phyloP scores from a whole-genome alignment of 2,329 filamentous ascomycete genomes.

The Alternaria arborescens region DNA sequence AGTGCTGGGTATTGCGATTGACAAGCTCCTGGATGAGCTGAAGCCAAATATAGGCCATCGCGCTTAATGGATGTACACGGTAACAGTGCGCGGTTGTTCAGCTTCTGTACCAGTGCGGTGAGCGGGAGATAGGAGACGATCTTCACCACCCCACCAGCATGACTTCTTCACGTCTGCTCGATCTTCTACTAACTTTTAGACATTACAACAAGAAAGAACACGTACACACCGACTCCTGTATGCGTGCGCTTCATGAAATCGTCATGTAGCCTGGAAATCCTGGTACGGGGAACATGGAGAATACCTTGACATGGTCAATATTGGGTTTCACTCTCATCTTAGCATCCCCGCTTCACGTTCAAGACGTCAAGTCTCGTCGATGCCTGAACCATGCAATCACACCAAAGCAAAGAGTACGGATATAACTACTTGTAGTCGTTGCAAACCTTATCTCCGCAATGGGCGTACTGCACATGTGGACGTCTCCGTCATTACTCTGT shows the following conservation, averaged over 20 bases:
- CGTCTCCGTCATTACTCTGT: background rate
- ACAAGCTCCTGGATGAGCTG: slow-evolving; percentile 1
- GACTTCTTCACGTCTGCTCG: background rate
- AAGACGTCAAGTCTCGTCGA: background rate
- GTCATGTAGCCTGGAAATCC: background rate
- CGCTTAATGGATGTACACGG: background rate
- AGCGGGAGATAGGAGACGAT: background rate
- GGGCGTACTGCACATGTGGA: background rate
- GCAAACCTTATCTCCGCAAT: background rate
- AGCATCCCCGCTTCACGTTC: background rate
- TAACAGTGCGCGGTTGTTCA: background rate
- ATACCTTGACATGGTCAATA: background rate
- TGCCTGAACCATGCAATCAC: background rate
- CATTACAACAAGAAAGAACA: background rate
- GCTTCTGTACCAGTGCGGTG: background rate
- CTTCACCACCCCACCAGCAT: too few species aligned
- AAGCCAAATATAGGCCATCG: background rate
- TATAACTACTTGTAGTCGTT: background rate
- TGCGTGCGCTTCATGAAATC: background rate
- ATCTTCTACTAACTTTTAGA: background rate
- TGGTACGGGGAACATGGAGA: background rate
- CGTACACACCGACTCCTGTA: background rate
- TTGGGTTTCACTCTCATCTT: background rate
- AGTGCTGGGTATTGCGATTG: slow-evolving; percentile 1
- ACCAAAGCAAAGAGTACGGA: background rate